Conservation (phyloP, 495 filamentous ascomycete species). For the Corynascus novoguineensis region DNA sequence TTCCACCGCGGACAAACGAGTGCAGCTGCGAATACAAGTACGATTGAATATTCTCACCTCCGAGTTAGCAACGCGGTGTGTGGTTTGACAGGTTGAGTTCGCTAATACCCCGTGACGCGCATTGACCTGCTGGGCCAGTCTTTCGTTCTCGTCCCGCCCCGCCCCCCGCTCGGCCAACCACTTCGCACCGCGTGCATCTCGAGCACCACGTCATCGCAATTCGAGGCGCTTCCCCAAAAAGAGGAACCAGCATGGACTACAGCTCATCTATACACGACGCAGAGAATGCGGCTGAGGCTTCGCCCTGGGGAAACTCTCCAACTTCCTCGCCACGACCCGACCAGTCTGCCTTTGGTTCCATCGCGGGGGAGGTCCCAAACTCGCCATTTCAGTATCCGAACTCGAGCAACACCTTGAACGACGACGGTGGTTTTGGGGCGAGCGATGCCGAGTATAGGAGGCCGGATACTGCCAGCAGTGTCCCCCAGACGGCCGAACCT, state of each 20-base stretch:
- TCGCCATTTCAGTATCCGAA: conserved; percentile 34
- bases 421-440: conserved; percentile 37
- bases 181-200: too few relatives aligned
- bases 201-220: conserved; percentile 12
- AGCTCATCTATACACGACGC: conserved; percentile 68
- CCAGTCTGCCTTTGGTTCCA: conserved; percentile 49
- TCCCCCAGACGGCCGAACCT: conserved; percentile 20
- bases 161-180: too few relatives aligned
- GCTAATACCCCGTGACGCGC: not conserved
- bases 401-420: conserved; percentile 35
- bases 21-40: conserved; percentile 1
- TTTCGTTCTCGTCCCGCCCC: too few relatives aligned
- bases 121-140: too few relatives aligned
- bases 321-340: conserved; percentile 59
- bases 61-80: not conserved
- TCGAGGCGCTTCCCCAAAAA: not conserved
- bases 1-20: not conserved
- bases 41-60: not conserved
- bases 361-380: conserved; percentile 25
- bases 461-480: conserved; percentile 39
- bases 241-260: conserved; percentile 65
- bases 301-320: conserved; percentile 71
- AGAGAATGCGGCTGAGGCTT: conserved; percentile 61
- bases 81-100: not conserved
- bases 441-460: conserved; percentile 30